Conservation (phyloP, 345 rosid species). For the Populus deltoides region DNA sequence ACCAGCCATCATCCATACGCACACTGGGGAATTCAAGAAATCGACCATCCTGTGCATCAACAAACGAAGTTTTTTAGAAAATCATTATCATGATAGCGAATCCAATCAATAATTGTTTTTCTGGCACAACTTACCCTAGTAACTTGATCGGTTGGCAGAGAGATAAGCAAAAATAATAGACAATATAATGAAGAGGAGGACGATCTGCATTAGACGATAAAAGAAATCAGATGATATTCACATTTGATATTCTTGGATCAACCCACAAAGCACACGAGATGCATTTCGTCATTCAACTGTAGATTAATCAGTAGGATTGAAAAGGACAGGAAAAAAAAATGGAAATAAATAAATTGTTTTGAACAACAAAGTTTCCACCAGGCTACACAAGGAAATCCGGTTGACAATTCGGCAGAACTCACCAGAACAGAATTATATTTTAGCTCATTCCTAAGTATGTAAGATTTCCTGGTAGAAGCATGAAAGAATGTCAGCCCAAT, state of each 20-base stretch:
- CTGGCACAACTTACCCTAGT: slow-evolving; percentile 21
- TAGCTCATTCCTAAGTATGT: slow-evolving; percentile 26
- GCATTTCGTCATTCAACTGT: background rate
- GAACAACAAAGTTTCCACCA: background rate
- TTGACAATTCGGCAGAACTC: slow-evolving; percentile 1
- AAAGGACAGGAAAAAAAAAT: background rate
- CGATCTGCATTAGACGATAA: slow-evolving; percentile 33
- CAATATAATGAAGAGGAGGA: slow-evolving; percentile 36
- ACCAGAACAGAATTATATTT: slow-evolving; percentile 32
- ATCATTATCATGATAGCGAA: background rate
- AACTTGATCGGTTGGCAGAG: slow-evolving; percentile 21
- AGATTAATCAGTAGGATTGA: background rate
- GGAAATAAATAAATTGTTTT: background rate
- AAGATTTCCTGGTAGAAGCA: slow-evolving; percentile 49
- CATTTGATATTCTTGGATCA: background rate
- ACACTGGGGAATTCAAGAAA: background rate
- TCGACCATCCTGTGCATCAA: background rate
- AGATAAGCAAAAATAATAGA: slow-evolving; percentile 39
- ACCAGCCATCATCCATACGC: background rate
- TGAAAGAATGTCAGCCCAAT: background rate
- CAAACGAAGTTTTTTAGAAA: background rate
- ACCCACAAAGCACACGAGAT: background rate
- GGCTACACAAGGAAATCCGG: background rate
- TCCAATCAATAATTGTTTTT: background rate
- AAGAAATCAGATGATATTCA: slow-evolving; percentile 15